Conservation (phyloP, 139 green algal species). For the Haematococcus lacustris region DNA sequence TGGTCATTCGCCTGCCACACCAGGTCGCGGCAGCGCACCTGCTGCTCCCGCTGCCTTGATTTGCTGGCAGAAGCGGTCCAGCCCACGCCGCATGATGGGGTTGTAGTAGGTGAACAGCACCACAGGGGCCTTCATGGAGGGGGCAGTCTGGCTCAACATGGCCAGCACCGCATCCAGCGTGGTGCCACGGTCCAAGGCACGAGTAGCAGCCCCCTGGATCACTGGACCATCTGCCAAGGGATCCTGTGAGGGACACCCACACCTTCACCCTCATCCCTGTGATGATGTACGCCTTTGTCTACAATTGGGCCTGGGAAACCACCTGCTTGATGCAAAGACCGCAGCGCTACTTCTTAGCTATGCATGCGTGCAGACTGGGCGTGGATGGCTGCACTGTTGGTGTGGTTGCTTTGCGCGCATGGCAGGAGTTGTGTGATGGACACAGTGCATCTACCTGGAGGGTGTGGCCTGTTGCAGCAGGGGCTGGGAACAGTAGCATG, state of each 20-base stretch:
- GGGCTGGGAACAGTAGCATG: neutral
- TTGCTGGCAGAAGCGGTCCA: constrained; percentile 79
- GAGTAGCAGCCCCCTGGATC: constrained; percentile 89
- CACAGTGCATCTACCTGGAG: neutral
- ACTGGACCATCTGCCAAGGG: constrained; percentile 91
- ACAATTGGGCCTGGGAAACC: too few relatives aligned
- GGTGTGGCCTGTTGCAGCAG: neutral
- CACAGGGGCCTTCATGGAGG: constrained; percentile 72
- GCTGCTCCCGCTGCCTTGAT: constrained; percentile 79
- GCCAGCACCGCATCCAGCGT: constrained; percentile 75
- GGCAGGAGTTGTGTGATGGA: neutral
- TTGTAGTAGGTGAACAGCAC: constrained; percentile 99
- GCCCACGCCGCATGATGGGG: constrained; percentile 85
- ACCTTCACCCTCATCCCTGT: too few relatives aligned
- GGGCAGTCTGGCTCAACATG: constrained; percentile 44
- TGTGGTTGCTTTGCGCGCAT: neutral
- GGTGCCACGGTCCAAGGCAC: constrained; percentile 71
- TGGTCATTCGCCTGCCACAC: too few relatives aligned
- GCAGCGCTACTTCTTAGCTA: too few relatives aligned
- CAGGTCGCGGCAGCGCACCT: too few relatives aligned
- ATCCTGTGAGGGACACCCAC: constrained; percentile 45
- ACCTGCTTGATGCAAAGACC: too few relatives aligned
- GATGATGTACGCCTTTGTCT: too few relatives aligned
- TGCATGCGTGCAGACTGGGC: too few relatives aligned
- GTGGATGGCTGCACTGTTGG: neutral